Evolutionary conservation across 139 green algal genomes (phyloP).

Genomic region (Chlorella sp.): DNA sequence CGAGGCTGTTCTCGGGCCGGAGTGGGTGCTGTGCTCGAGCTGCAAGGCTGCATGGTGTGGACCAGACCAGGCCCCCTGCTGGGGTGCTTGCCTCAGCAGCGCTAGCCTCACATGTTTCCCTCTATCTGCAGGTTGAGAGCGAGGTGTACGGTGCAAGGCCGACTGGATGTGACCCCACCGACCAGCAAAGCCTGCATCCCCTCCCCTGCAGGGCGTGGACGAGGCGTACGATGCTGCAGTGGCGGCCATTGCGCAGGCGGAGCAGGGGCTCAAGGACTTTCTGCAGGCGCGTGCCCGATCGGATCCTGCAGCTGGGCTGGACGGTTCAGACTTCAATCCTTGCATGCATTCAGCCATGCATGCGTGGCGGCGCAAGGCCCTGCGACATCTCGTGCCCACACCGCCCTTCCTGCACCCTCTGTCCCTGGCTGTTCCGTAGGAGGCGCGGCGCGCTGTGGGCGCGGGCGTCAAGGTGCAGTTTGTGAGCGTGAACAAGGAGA

Average conservation of each 20-base stretch:
- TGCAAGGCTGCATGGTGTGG: background rate
- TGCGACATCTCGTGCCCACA: too few species aligned
- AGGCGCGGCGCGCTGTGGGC: slow-evolving; percentile 14
- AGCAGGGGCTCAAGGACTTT: slow-evolving; percentile 67
- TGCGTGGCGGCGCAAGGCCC: too few species aligned
- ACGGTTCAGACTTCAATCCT: background rate
- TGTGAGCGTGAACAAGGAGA: slow-evolving; percentile 87
- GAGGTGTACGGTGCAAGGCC: too few species aligned
- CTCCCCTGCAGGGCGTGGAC: slow-evolving; percentile 65
- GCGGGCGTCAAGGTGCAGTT: slow-evolving; percentile 59
- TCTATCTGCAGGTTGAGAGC: too few species aligned
- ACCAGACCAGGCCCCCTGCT: too few species aligned
- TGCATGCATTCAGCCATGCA: too few species aligned
- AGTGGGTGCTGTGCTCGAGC: background rate
- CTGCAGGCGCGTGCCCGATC: slow-evolving; percentile 51
- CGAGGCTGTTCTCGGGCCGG: too few species aligned
- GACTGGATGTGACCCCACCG: too few species aligned
- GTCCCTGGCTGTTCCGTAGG: background rate
- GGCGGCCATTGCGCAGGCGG: slow-evolving; percentile 44
- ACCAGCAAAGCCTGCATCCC: too few species aligned
- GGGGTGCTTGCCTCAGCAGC: too few species aligned
- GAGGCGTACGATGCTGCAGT: slow-evolving; percentile 75
- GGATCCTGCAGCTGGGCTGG: background rate
- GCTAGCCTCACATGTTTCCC: too few species aligned
- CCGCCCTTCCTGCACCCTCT: background rate